phyloP scores from a whole-genome alignment of 495 filamentous ascomycete species.

The Podospora australis region DNA sequence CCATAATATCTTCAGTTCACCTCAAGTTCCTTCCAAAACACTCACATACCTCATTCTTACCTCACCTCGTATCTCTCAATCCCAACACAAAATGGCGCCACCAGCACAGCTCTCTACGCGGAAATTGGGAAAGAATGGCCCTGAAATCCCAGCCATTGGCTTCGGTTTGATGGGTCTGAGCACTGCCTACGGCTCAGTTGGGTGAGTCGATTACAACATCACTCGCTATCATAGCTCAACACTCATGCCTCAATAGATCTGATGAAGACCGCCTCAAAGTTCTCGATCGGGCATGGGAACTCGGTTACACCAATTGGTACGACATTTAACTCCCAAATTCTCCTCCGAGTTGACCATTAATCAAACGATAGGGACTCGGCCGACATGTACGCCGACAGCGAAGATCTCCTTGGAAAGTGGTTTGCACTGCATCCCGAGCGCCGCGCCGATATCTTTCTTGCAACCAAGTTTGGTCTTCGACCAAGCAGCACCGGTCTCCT shows the following conservation, averaged over 20 bases:
- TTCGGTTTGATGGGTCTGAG: constrained; percentile 50
- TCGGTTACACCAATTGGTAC: constrained; percentile 46
- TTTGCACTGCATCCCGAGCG: constrained; percentile 42
- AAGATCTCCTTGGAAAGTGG: constrained; percentile 50
- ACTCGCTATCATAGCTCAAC: not conserved
- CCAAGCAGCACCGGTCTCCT: constrained; percentile 3
- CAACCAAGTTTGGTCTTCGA: constrained; percentile 46
- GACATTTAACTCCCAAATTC: too few relatives aligned
- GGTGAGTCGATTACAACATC: constrained; percentile 6
- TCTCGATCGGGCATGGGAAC: constrained; percentile 42
- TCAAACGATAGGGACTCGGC: too few relatives aligned
- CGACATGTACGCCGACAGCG: constrained; percentile 42
- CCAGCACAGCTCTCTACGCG: constrained; percentile 26
- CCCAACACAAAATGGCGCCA: constrained; percentile 14
- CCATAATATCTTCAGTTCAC: too few relatives aligned
- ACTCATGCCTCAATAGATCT: constrained; percentile 10
- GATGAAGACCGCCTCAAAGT: constrained; percentile 43
- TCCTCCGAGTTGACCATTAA: too few relatives aligned
- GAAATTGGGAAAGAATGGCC: constrained; percentile 48
- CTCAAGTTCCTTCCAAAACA: too few relatives aligned
- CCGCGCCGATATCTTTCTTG: constrained; percentile 49
- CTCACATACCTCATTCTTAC: too few relatives aligned
- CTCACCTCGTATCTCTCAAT: too few relatives aligned
- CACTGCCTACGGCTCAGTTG: constrained; percentile 39
- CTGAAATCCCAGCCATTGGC: constrained; percentile 48